Conservation (phyloP, 1,284 basidiomycete species). For the Volvariella surrecta region DNA sequence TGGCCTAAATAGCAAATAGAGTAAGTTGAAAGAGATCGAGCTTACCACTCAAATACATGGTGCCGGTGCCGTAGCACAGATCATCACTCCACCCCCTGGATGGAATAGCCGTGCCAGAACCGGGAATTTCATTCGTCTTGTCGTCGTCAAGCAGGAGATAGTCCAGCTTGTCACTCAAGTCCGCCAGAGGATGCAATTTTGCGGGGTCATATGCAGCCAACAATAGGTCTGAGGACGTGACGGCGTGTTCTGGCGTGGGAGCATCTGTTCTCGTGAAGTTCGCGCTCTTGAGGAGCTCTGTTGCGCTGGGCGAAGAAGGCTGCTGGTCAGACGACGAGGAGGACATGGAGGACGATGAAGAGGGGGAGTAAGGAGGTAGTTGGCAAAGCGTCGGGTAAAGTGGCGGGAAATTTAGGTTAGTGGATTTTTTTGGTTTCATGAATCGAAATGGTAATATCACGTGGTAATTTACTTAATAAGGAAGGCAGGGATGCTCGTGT, state of each 20-base stretch:
- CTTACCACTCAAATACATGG: conserved; percentile 95
- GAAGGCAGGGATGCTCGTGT: background rate
- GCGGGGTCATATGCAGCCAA: conserved; percentile 82
- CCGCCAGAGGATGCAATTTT: conserved; percentile 85
- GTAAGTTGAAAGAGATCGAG: conserved; percentile 56
- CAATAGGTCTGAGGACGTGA: conserved; percentile 80
- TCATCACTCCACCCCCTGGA: conserved; percentile 99
- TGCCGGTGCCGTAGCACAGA: conserved; percentile 98
- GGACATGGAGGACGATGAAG: conserved; percentile 15
- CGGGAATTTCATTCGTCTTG: conserved; percentile 82
- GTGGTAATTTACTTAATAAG: background rate
- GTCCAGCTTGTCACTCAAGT: conserved; percentile 83
- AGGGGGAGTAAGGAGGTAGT: conserved; percentile 11
- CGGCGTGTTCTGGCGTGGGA: conserved; percentile 39
- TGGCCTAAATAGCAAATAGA: conserved; percentile 35
- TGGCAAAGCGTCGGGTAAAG: conserved; percentile 14
- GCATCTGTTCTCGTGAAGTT: conserved; percentile 42
- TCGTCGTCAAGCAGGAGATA: conserved; percentile 92
- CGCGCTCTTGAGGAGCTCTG: conserved; percentile 44
- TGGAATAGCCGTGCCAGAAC: conserved; percentile 80
- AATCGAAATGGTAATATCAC: background rate
- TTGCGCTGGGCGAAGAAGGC: conserved; percentile 35
- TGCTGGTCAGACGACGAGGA: conserved; percentile 18
- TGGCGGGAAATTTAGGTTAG: conserved; percentile 11
- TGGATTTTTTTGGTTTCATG: background rate